Conservation (phyloP, 306 rosid species). For the Glycyrrhiza uralensis region DNA sequence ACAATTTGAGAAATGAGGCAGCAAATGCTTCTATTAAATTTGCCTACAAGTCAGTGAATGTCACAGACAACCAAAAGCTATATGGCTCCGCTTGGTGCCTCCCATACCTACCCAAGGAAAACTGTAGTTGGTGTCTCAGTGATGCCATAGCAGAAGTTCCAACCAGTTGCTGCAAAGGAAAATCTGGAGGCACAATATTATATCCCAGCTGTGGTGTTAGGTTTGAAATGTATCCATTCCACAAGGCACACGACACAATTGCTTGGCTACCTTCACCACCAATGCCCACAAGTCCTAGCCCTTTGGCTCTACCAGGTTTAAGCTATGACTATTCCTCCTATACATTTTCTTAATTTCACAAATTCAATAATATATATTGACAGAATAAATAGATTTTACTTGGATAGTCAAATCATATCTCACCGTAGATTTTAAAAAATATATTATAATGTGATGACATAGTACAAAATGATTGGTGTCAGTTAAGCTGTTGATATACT, state of each 20-base stretch:
- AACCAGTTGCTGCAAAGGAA: not conserved
- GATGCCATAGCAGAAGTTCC: not conserved
- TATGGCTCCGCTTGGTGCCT: not conserved
- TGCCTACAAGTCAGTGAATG: not conserved
- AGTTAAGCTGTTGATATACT: no score
- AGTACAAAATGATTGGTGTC: no score
- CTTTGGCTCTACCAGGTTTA: conserved; percentile 24
- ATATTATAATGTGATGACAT: no score
- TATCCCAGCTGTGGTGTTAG: not conserved
- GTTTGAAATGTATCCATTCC: not conserved
- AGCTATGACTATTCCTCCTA: not conserved
- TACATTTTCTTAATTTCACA: not conserved
- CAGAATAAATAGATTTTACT: no score
- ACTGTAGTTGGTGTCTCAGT: not conserved
- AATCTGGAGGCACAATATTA: not conserved
- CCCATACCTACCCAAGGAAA: not conserved
- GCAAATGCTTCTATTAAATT: not conserved
- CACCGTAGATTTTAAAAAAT: no score
- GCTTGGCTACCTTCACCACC: not conserved
- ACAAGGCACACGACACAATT: not conserved
- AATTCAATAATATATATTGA: no score
- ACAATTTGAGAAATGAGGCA: not conserved
- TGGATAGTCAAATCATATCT: no score
- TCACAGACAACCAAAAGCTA: not conserved
- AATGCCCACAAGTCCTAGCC: not conserved